Base-by-base conservation (phyloP, 2,329 filamentous ascomycete genomes). In the Leptographium lundbergii region DNA sequence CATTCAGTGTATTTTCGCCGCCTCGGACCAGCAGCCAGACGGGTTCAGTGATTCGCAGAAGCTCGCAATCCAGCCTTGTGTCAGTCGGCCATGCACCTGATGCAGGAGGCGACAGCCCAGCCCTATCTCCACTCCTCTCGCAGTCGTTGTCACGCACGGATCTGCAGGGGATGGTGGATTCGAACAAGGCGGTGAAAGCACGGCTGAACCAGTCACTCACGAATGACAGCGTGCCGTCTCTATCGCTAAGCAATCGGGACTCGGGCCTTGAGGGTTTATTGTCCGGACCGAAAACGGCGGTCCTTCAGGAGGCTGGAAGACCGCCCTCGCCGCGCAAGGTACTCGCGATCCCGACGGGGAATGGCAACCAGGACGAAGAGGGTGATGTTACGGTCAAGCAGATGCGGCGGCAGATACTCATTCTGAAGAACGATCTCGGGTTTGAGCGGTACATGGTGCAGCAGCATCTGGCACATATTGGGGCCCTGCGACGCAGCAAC, bases 401-500 rank as follows among this genome's bases (percentile, higher is more conserved):
- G 63, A 73, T 94, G 4, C 84, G 89, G 64, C 81, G 86, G 50
- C 86, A 91, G 65, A 81, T 90, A n/a, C 80, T 90, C 57, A 73
- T 91, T 2, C 71, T 94, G 13, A 84, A 86, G 52, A 94, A 91
- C 62, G 88, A 94, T 65, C 75, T 94, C 51, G 88, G 87, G 63
- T 94, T 92, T 66, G 89, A 94, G 69, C 80, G 87, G 29, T 92
- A 90, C 70, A 79, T 92, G 66, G 92, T 91, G 68, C 83, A 90
- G 63, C 89, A 94, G 66, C 89, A 92, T 69, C 81, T 91, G 64
- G 81, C 85, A 2, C 88, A 92, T 61, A 91, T 94, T 67, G 88
- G 88, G 1, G 87, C 89, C 66, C 73, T 94, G 50, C 85, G 88
- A 64, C 79, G 87, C 17, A 84, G 85, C 62, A 85, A 90, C 60